phyloP scores from a whole-genome alignment of 805 yeast species.

The Yamadazyma scolyti region DNA sequence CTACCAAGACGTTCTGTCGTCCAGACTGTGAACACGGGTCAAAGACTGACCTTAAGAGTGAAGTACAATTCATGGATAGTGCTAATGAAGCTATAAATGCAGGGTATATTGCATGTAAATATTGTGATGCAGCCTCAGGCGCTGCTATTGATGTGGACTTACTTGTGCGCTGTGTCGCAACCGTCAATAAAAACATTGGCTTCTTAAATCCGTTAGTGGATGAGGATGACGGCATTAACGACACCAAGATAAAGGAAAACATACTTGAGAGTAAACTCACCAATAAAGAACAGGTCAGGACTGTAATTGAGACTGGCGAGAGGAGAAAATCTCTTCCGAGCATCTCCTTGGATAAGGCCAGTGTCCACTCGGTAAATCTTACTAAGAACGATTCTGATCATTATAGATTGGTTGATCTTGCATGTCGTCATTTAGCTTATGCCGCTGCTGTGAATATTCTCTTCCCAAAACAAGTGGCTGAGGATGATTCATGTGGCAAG shows the following conservation, averaged over 20 bases:
- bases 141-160: constrained; percentile 46
- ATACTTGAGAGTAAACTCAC: constrained; percentile 23
- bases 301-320: constrained; percentile 15
- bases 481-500: constrained; percentile 14
- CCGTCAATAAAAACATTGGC: constrained; percentile 56
- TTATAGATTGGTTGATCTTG: constrained; percentile 64
- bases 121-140: constrained; percentile 49
- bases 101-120: constrained; percentile 51
- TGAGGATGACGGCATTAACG: constrained; percentile 40
- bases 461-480: constrained; percentile 18
- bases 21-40: constrained; percentile 62
- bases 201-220: constrained; percentile 50
- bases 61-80: constrained; percentile 42
- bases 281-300: constrained; percentile 21
- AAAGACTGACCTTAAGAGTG: constrained; percentile 39
- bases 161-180: constrained; percentile 46
- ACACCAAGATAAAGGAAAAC: constrained; percentile 33
- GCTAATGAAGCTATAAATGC: constrained; percentile 37
- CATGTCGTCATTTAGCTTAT: constrained; percentile 78
- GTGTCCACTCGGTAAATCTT: constrained; percentile 17
- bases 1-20: constrained; percentile 49
- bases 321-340: constrained; percentile 28
- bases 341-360: constrained; percentile 1
- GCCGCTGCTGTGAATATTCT: constrained; percentile 59
- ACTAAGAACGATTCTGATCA: constrained; percentile 67